Evolutionary conservation across 495 filamentous ascomycete species (phyloP).

Genomic region (Rhizodiscina lignyota): DNA sequence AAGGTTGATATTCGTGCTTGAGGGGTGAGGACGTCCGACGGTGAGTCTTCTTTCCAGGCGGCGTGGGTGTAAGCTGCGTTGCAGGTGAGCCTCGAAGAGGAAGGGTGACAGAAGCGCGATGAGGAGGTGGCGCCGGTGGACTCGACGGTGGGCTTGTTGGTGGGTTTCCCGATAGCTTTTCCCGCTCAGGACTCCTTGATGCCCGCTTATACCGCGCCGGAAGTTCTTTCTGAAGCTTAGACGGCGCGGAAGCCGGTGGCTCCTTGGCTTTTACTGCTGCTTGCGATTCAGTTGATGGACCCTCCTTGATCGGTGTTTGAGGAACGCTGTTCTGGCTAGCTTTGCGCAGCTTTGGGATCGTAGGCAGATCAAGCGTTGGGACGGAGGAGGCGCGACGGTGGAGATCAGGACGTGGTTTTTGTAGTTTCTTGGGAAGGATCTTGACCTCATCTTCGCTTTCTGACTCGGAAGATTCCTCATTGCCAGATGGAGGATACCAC

Average conservation of each 20-base stretch:
- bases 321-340: slow-evolving; percentile 22
- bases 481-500: slow-evolving; percentile 21
- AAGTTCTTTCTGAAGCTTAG: slow-evolving; percentile 19
- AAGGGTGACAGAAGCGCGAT: slow-evolving; percentile 26
- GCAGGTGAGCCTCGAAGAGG: slow-evolving; percentile 30
- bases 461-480: slow-evolving; percentile 11
- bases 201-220: slow-evolving; percentile 2
- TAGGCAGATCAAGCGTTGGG: slow-evolving; percentile 37
- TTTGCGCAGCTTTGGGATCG: slow-evolving; percentile 39
- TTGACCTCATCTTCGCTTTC: slow-evolving; percentile 12
- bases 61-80: slow-evolving; percentile 22
- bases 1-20: slow-evolving; percentile 95
- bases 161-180: slow-evolving; percentile 9
- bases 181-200: neutral
- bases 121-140: slow-evolving; percentile 27
- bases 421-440: too few species aligned
- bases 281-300: too few species aligned
- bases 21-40: slow-evolving; percentile 80
- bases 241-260: slow-evolving; percentile 17
- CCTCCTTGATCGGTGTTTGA: neutral
- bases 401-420: too few species aligned
- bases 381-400: slow-evolving; percentile 39
- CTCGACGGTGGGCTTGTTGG: slow-evolving; percentile 10
- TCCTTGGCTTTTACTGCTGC: too few species aligned
- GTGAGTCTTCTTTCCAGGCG: slow-evolving; percentile 18